phyloP scores from a whole-genome alignment of 768 basidiomycete species.

The Fibroporia radiculosa region DNA sequence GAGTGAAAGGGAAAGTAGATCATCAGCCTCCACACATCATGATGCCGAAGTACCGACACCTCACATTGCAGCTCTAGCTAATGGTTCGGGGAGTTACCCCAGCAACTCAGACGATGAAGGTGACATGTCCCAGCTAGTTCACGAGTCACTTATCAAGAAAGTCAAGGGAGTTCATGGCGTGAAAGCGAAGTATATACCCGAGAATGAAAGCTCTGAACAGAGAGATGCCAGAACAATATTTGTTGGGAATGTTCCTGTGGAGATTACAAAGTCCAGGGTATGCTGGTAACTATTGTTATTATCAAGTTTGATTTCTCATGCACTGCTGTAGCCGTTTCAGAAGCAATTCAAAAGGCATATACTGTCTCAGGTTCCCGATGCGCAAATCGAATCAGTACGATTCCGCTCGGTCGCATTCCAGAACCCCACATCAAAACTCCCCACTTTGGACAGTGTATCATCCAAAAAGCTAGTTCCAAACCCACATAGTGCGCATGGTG shows the following conservation, averaged over 20 bases:
- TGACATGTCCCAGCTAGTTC: slow-evolving; percentile 40
- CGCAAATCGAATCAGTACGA: slow-evolving; percentile 86
- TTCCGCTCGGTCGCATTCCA: slow-evolving; percentile 94
- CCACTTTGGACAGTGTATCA: slow-evolving; percentile 30
- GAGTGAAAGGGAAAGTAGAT: background rate
- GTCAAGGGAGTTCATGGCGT: slow-evolving; percentile 22
- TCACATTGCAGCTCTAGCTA: background rate
- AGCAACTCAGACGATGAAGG: slow-evolving; percentile 28
- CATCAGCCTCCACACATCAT: background rate
- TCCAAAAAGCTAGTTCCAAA: slow-evolving; percentile 14
- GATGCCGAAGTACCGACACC: background rate
- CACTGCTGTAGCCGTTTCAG: slow-evolving; percentile 46
- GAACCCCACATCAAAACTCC: slow-evolving; percentile 62
- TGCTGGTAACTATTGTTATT: slow-evolving; percentile 15
- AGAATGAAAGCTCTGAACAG: slow-evolving; percentile 64
- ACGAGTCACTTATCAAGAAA: slow-evolving; percentile 46
- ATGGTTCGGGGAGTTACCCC: slow-evolving; percentile 8
- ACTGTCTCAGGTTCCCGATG: slow-evolving; percentile 56
- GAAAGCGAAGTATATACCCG: slow-evolving; percentile 46
- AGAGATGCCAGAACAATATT: slow-evolving; percentile 84
- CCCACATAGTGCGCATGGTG: no score
- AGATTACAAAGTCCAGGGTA: slow-evolving; percentile 73
- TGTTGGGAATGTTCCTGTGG: slow-evolving; percentile 78
- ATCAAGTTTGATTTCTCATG: background rate
- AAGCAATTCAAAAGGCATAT: slow-evolving; percentile 77